Base-by-base conservation (phyloP, 2,329 filamentous ascomycete genomes). In the Ceratocystis cubensis region DNA sequence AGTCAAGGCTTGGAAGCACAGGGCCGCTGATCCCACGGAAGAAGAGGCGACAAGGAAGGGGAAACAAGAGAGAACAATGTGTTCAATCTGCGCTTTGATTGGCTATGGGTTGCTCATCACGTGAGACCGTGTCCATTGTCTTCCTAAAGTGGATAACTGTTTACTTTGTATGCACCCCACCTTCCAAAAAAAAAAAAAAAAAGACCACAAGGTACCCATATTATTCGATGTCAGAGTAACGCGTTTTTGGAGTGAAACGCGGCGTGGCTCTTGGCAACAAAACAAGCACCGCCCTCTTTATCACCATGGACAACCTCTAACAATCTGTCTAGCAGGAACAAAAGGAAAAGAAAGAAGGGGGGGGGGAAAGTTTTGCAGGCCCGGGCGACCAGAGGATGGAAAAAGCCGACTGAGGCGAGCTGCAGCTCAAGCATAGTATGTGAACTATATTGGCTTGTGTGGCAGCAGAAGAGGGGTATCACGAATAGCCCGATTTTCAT, bases 361-460 rank as follows among this genome's bases (percentile, higher is more conserved):
- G 3, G 25, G 3, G 25, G 5, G 2, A 30, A 30, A 15, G 5
- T 7, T 59, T 59, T 30, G 7, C 28, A 33, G 28, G 28, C 22
- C 56, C 7, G 25, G 28, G 25, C 56, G 13, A 41, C 10, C 37
- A 59, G 56, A 59, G 28, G 28, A 59, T 33, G 56, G 10, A 6
- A 59, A 30, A 59, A n/a, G 28, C 28, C 28, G 28, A 41, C 37
- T 41, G 37, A 59, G 56, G 56, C 56, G 25, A 59, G 56, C 56
- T 59, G 56, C 56, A 59, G 56, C 56, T 59, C 56, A 59, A 59
- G 56, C 25, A 59, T 59, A 59, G 22, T 13, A 28, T 7, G 56
- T n/a, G 15, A 17, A 59, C 37, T 41, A 59, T 59, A 59, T 59
- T 59, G 56, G 56, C 56, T 50, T 33, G 13, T 59, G 56, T 59